Conservation (phyloP, 345 rosid genomes). For the Gossypium bickii region DNA sequence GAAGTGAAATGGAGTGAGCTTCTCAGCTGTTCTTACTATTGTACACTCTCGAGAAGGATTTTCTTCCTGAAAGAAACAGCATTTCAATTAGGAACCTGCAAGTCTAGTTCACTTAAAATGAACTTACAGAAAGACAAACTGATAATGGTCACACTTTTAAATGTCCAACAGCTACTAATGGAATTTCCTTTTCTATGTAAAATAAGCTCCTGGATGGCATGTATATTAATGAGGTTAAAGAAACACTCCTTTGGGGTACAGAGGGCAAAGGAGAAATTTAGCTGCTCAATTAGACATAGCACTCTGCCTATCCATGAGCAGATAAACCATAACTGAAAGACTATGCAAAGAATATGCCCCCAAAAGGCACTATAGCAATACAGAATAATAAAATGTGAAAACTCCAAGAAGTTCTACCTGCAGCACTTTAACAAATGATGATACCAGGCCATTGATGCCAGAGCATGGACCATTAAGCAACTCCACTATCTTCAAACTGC, state of each 20-base stretch:
- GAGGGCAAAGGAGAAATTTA: not conserved
- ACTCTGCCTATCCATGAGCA: not conserved
- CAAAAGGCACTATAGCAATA: not conserved
- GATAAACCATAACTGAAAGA: not conserved
- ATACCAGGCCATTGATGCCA: slow-evolving; percentile 75
- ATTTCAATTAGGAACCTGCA: slow-evolving; percentile 2
- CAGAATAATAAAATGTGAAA: not conserved
- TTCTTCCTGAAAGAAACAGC: slow-evolving; percentile 58
- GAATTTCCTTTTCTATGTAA: not conserved
- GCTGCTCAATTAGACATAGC: not conserved
- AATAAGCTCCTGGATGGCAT: not conserved
- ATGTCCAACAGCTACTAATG: not conserved
- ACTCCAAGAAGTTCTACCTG: slow-evolving; percentile 42
- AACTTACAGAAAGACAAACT: not conserved
- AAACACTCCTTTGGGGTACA: not conserved
- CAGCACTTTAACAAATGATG: slow-evolving; percentile 72
- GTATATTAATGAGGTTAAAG: not conserved
- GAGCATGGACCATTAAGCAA: slow-evolving; percentile 33
- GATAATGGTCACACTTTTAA: not conserved
- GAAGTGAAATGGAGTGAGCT: slow-evolving; percentile 87
- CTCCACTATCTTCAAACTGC: slow-evolving; percentile 72
- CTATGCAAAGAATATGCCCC: not conserved
- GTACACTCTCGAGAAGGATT: slow-evolving; percentile 86
- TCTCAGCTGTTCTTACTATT: slow-evolving; percentile 84
- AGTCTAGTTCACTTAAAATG: not conserved